Evolutionary conservation across 116 monocot genomes (phyloP).

Genomic region (Posidonia oceanica): DNA sequence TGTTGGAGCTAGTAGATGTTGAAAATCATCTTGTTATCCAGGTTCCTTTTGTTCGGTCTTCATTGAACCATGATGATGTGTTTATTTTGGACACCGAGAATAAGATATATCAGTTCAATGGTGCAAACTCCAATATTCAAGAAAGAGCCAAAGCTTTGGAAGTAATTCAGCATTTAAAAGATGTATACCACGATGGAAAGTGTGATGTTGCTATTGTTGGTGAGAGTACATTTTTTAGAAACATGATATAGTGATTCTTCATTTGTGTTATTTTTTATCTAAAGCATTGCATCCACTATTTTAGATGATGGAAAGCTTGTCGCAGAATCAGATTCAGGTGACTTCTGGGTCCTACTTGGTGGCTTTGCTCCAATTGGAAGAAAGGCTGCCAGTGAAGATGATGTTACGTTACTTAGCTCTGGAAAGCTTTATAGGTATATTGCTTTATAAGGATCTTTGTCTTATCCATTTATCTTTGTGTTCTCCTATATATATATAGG

Average conservation of each 20-base stretch:
- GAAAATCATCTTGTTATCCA: conserved; percentile 10
- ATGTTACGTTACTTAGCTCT: conserved; percentile 28
- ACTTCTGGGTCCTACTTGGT: conserved; percentile 95
- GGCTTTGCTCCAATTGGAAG: conserved; percentile 93
- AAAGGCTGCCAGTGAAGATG: conserved; percentile 50
- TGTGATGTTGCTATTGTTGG: conserved; percentile 94
- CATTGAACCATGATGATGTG: conserved; percentile 97
- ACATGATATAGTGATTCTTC: not conserved
- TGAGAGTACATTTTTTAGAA: conserved; percentile 13
- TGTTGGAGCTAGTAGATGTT: not conserved
- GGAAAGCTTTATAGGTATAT: conserved; percentile 59
- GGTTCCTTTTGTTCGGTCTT: conserved; percentile 94
- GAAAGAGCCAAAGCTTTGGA: conserved; percentile 96
- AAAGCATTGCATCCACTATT: not conserved
- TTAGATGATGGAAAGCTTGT: conserved; percentile 87
- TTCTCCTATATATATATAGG: too few relatives aligned
- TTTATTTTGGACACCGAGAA: conserved; percentile 89
- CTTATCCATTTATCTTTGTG: too few relatives aligned
- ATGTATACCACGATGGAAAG: conserved; percentile 72
- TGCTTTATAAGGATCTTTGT: too few relatives aligned
- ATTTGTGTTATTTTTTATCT: not conserved
- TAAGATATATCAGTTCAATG: conserved; percentile 97
- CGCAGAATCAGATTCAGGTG: conserved; percentile 79
- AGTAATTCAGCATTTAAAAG: conserved; percentile 83
- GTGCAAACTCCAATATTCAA: conserved; percentile 97